phyloP scores from a whole-genome alignment of 2,329 filamentous ascomycete species.

The Neonectria sp. region DNA sequence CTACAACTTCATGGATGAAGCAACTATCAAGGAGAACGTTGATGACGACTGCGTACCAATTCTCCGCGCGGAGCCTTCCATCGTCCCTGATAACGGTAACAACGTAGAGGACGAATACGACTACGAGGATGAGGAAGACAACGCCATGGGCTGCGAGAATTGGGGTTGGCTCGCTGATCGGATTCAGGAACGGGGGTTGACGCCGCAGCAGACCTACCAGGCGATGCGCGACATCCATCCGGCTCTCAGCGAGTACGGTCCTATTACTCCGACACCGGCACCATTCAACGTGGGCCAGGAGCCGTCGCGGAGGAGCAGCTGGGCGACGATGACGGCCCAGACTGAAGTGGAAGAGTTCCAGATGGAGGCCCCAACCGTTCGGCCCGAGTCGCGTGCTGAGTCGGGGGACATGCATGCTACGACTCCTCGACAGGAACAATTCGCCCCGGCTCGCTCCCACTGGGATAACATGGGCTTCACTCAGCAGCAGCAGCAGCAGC shows the following conservation, averaged over 20 bases:
- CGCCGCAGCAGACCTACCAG: slow-evolving; percentile 25
- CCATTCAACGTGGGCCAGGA: neutral
- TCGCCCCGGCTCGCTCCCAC: neutral
- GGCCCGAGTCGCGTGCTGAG: neutral
- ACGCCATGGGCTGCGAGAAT: slow-evolving; percentile 20
- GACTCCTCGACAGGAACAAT: neutral
- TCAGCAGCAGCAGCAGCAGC: neutral
- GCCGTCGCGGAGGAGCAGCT: slow-evolving; percentile 8
- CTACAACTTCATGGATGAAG: neutral
- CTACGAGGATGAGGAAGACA: slow-evolving; percentile 4
- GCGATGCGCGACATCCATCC: slow-evolving; percentile 35
- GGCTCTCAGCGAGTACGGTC: slow-evolving; percentile 37
- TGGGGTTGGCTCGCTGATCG: slow-evolving; percentile 36
- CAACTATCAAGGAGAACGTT: neutral
- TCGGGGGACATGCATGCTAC: neutral
- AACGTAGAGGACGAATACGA: neutral
- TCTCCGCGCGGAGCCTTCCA: neutral
- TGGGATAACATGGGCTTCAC: neutral
- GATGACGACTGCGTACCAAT: neutral
- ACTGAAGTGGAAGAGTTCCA: neutral
- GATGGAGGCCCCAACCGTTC: neutral
- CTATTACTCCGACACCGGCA: slow-evolving; percentile 10
- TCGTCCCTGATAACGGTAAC: too few relatives aligned
- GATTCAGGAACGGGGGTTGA: slow-evolving; percentile 31
- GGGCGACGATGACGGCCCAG: slow-evolving; percentile 15